phyloP scores from a whole-genome alignment of 495 filamentous ascomycete genomes.

The Neurospora sublineolata region DNA sequence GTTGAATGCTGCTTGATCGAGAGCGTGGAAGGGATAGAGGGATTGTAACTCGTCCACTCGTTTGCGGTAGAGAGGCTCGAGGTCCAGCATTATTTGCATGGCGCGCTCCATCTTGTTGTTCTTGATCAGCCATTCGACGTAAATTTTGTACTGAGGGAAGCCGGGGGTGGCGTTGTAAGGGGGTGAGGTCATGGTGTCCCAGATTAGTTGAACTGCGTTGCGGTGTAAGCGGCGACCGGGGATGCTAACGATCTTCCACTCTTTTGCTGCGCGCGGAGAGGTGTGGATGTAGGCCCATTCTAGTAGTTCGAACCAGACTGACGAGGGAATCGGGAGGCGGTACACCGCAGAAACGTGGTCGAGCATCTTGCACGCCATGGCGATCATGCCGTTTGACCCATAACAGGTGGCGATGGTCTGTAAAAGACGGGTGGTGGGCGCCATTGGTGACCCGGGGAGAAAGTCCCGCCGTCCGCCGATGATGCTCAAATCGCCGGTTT shows the following conservation, averaged over 20 bases:
- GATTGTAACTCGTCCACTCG: constrained; percentile 19
- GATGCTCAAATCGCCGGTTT: constrained; percentile 1
- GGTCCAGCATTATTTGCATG: constrained; percentile 15
- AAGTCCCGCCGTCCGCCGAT: background rate
- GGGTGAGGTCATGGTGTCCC: constrained; percentile 22
- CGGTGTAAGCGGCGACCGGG: constrained; percentile 8
- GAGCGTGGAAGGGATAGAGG: constrained; percentile 19
- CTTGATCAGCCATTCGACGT: constrained; percentile 18
- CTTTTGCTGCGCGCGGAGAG: constrained; percentile 11
- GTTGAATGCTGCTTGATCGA: background rate
- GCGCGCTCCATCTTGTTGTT: constrained; percentile 7
- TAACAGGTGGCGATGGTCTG: constrained; percentile 24
- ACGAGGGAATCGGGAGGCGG: constrained; percentile 16
- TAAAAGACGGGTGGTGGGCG: constrained; percentile 20
- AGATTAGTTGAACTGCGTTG: constrained; percentile 19
- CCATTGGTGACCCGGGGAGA: constrained; percentile 4
- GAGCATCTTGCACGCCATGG: constrained; percentile 17
- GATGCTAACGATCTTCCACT: constrained; percentile 17
- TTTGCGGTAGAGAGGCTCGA: constrained; percentile 14
- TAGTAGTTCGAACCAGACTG: constrained; percentile 24
- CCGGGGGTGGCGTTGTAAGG: constrained; percentile 19
- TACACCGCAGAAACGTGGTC: constrained; percentile 17
- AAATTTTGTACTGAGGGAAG: constrained; percentile 20
- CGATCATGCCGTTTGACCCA: constrained; percentile 24
- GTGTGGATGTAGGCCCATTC: constrained; percentile 26